Evolutionary conservation across 1,139 yeast species (phyloP).

Genomic region (Starmera stellimalicola): DNA sequence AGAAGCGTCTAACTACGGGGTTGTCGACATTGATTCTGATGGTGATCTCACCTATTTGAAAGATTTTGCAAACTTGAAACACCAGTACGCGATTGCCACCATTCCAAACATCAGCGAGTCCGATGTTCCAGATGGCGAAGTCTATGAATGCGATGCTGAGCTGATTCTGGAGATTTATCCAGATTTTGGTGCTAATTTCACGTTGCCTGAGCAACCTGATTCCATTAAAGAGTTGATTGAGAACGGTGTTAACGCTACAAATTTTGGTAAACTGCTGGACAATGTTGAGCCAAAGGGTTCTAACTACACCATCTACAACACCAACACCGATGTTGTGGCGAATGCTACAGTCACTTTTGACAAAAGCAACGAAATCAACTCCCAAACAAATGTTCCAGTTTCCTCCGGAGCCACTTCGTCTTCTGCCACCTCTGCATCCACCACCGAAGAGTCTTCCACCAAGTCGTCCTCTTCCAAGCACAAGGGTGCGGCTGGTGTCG

Average conservation of each 20-base stretch:
- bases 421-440: slow-evolving; percentile 19
- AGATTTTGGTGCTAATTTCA: slow-evolving; percentile 33
- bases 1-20: slow-evolving; percentile 62
- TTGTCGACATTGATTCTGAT: slow-evolving; percentile 42
- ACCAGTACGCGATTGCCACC: slow-evolving; percentile 33
- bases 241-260: slow-evolving; percentile 42
- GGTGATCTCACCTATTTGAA: slow-evolving; percentile 32
- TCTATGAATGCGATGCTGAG: slow-evolving; percentile 47
- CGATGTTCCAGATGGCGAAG: slow-evolving; percentile 27
- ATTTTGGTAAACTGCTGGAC: slow-evolving; percentile 38
- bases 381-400: slow-evolving; percentile 23
- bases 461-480: slow-evolving; percentile 12
- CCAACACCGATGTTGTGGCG: slow-evolving; percentile 39
- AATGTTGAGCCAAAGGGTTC: slow-evolving; percentile 29
- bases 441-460: slow-evolving; percentile 16
- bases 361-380: slow-evolving; percentile 30
- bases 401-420: slow-evolving; percentile 23
- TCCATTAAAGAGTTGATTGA: slow-evolving; percentile 33
- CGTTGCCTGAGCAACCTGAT: slow-evolving; percentile 33
- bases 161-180: slow-evolving; percentile 29
- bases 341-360: slow-evolving; percentile 48
- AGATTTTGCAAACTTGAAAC: slow-evolving; percentile 50
- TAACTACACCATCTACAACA: slow-evolving; percentile 37
- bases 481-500: slow-evolving; percentile 7
- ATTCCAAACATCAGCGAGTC: slow-evolving; percentile 33